These are phyloP conservation scores for Penicillium simplicissimum DNA, from an alignment of 495 filamentous ascomycete genomes.

Conservation along the genomic window DNA sequence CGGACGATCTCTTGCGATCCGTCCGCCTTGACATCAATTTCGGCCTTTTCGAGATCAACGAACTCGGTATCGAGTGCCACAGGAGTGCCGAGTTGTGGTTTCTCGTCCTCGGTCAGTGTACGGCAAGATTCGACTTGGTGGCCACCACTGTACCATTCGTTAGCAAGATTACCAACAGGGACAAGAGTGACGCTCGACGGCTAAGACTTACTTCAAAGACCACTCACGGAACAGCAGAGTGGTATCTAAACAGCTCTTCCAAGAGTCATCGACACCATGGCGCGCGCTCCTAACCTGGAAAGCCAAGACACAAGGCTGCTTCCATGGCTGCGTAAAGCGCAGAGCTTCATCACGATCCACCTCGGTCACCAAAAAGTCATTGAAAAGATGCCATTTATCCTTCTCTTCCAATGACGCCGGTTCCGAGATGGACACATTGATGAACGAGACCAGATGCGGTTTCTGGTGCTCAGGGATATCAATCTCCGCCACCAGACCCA, in stretches of 20 bases:
- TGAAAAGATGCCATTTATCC: slow-evolving; percentile 90
- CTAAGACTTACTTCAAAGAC: slow-evolving; percentile 47
- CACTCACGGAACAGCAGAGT: slow-evolving; percentile 77
- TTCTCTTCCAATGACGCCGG: slow-evolving; percentile 52
- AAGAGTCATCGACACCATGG: slow-evolving; percentile 76
- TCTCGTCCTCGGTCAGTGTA: slow-evolving; percentile 67
- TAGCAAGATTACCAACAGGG: neutral
- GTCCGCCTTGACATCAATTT: slow-evolving; percentile 90
- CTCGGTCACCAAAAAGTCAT: slow-evolving; percentile 91
- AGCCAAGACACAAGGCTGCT: slow-evolving; percentile 79
- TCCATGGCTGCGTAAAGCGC: slow-evolving; percentile 86
- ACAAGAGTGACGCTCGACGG: neutral
- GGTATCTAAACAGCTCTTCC: slow-evolving; percentile 82
- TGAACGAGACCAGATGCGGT: slow-evolving; percentile 85
- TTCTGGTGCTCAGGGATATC: slow-evolving; percentile 80
- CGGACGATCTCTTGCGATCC: slow-evolving; percentile 83
- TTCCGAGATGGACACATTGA: slow-evolving; percentile 79
- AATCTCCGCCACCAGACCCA: slow-evolving; percentile 89
- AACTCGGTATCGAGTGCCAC: slow-evolving; percentile 96
- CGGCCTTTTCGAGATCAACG: slow-evolving; percentile 83
- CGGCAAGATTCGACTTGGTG: slow-evolving; percentile 43
- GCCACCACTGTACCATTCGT: slow-evolving; percentile 23
- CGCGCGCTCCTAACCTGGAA: slow-evolving; percentile 78
- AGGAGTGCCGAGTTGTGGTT: slow-evolving; percentile 66
- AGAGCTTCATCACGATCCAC: slow-evolving; percentile 79